phyloP scores from a whole-genome alignment of 106 monocot species.

The Chionographis japonica region DNA sequence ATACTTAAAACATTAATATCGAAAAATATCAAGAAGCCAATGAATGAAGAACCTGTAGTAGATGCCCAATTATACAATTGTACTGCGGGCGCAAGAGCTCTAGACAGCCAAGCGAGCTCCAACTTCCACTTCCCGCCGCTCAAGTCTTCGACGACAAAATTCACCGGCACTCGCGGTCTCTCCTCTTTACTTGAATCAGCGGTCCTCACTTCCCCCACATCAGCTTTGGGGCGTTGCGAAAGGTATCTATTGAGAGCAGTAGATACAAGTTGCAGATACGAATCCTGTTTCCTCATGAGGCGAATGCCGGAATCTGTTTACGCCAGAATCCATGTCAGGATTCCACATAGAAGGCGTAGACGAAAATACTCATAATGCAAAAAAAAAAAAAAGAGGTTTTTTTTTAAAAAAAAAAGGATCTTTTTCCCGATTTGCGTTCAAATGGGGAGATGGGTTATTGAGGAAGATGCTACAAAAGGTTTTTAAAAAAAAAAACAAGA shows the following conservation, averaged over 20 bases:
- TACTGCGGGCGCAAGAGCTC: slow-evolving; percentile 72
- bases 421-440: too few relatives aligned
- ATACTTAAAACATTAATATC: too few relatives aligned
- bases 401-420: too few relatives aligned
- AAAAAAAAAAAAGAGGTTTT: too few relatives aligned
- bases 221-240: slow-evolving; percentile 14
- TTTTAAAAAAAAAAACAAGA: background rate
- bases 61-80: slow-evolving; percentile 74
- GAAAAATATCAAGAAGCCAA: background rate
- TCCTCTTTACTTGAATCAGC: slow-evolving; percentile 6
- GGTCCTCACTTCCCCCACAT: background rate
- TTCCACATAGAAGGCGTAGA: too few relatives aligned
- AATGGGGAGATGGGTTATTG: too few relatives aligned
- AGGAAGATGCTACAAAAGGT: background rate
- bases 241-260: slow-evolving; percentile 30
- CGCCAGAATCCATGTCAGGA: too few relatives aligned
- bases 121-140: slow-evolving; percentile 55
- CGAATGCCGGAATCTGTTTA: slow-evolving; percentile 26
- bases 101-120: slow-evolving; percentile 72
- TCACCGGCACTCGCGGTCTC: background rate
- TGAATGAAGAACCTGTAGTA: slow-evolving; percentile 34
- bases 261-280: slow-evolving; percentile 16
- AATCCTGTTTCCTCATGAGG: slow-evolving; percentile 13
- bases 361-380: too few relatives aligned
- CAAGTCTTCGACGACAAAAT: slow-evolving; percentile 38